These are phyloP conservation scores for Fusarium stilboides DNA, from an alignment of 2,329 filamentous ascomycete species.

Conservation along the genomic window DNA sequence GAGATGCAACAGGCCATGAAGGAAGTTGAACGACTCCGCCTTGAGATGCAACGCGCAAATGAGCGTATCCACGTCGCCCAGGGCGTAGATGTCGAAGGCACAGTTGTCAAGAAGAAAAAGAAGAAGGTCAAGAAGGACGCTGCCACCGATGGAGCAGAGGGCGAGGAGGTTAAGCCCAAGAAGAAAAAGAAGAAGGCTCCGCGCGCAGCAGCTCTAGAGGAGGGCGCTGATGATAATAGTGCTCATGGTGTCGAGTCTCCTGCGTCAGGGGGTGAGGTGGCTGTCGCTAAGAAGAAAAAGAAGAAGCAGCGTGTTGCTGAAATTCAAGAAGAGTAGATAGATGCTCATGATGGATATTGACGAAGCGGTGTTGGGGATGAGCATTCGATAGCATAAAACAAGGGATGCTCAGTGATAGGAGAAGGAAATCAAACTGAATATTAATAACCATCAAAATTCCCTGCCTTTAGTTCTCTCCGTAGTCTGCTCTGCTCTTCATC, in stretches of 20 bases:
- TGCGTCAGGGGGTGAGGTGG: slow-evolving; percentile 41
- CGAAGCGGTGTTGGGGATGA: background rate
- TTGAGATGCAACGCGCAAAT: slow-evolving; percentile 90
- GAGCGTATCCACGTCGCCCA: slow-evolving; percentile 81
- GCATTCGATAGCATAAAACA: slow-evolving; percentile 26
- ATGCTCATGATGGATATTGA: background rate
- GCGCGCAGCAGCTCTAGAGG: slow-evolving; percentile 31
- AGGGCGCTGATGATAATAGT: slow-evolving; percentile 39
- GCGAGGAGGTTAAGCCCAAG: slow-evolving; percentile 39
- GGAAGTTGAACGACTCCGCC: slow-evolving; percentile 86
- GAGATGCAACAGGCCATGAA: slow-evolving; percentile 92
- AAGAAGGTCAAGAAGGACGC: slow-evolving; percentile 63
- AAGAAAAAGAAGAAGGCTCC: slow-evolving; percentile 56
- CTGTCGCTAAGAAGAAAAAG: slow-evolving; percentile 66
- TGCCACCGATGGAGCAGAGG: slow-evolving; percentile 30
- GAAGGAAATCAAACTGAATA: slow-evolving; percentile 35
- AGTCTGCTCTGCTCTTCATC: slow-evolving; percentile 10
- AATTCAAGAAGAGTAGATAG: slow-evolving; percentile 47
- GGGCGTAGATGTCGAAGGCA: slow-evolving; percentile 76
- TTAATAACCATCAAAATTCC: slow-evolving; percentile 14
- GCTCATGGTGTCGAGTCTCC: slow-evolving; percentile 36
- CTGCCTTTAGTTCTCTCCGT: slow-evolving; percentile 10
- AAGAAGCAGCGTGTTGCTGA: slow-evolving; percentile 57
- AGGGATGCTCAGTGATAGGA: slow-evolving; percentile 16
- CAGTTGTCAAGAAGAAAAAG: slow-evolving; percentile 77